Conservation (phyloP, 257 asterid genomes). For the Penstemon barbatus region DNA sequence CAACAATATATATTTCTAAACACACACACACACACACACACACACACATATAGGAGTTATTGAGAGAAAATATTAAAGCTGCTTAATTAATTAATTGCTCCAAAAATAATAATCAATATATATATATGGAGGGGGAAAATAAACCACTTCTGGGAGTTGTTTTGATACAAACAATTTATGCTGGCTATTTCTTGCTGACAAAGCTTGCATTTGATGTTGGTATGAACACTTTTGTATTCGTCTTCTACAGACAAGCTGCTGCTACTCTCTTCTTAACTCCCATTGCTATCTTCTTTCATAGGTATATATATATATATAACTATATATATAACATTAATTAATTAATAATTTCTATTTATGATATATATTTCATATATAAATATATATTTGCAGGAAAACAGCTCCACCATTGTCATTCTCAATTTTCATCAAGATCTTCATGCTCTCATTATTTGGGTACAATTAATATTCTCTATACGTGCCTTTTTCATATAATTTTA, state of each 20-base stretch:
- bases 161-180: slow-evolving; percentile 52
- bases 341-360: too few relatives aligned
- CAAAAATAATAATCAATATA: too few relatives aligned
- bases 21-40: background rate
- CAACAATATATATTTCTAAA: background rate
- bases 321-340: background rate
- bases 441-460: slow-evolving; percentile 72
- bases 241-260: slow-evolving; percentile 80
- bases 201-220: slow-evolving; percentile 84
- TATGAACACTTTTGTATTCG: slow-evolving; percentile 75
- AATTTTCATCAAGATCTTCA: slow-evolving; percentile 62
- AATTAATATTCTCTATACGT: background rate
- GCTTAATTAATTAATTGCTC: too few relatives aligned
- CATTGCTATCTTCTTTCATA: slow-evolving; percentile 52
- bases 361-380: too few relatives aligned
- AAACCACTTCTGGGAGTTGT: slow-evolving; percentile 46
- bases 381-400: slow-evolving; percentile 51
- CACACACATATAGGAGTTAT: too few relatives aligned
- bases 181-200: slow-evolving; percentile 78
- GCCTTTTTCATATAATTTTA: background rate
- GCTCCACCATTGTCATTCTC: slow-evolving; percentile 64
- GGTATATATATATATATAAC: slow-evolving; percentile 33
- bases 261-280: slow-evolving; percentile 79
- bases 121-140: slow-evolving; percentile 34
- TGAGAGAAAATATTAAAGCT: too few relatives aligned